phyloP scores from a whole-genome alignment of 2,329 filamentous ascomycete genomes.

The Periconia sp. region DNA sequence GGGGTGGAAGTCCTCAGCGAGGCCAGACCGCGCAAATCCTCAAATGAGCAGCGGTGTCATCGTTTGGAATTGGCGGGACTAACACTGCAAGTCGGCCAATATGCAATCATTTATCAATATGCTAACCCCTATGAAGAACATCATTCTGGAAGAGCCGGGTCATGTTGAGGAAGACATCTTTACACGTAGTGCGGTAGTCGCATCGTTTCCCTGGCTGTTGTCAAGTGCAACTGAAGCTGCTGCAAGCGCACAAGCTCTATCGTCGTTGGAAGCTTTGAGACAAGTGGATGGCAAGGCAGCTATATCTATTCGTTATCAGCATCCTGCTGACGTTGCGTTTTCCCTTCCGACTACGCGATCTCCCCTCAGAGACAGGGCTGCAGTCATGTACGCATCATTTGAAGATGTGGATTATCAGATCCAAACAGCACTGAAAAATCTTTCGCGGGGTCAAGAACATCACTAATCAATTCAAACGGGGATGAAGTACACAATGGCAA shows the following conservation, averaged over 20 bases:
- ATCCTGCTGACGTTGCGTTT: background rate
- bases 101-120: background rate
- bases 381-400: background rate
- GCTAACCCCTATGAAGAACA: background rate
- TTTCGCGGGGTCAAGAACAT: background rate
- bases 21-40: background rate
- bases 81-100: background rate
- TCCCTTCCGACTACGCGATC: background rate
- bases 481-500: too few species aligned
- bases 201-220: background rate
- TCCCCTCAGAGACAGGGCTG: background rate
- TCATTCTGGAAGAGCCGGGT: background rate
- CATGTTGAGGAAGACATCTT: background rate
- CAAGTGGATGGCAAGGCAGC: background rate
- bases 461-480: too few species aligned
- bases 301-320: background rate
- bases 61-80: background rate
- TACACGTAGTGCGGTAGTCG: background rate
- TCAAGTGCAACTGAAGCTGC: background rate
- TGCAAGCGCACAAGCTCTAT: background rate
- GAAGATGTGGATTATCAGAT: background rate
- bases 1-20: background rate
- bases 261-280: background rate
- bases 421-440: background rate
- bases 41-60: background rate